A percentile compares a stretch with the other conserved stretches of the same genome.
Conservation (phyloP, 176 grass and related monocot genomes). For the Musa acuminata region DNA sequence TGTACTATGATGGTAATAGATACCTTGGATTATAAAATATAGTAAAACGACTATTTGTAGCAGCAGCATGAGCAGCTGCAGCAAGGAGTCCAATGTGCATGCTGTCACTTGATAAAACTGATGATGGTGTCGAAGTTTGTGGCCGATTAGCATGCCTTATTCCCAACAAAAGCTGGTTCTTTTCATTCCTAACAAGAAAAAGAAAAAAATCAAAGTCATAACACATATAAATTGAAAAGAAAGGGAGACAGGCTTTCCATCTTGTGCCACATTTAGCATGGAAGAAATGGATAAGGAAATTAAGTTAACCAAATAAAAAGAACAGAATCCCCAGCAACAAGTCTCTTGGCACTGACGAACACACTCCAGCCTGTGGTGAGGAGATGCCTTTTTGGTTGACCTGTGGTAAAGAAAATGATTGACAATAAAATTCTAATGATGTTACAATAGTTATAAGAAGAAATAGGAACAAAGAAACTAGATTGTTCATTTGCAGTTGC, state of each 20-base stretch:
- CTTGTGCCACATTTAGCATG: background rate
- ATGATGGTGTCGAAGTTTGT: constrained; percentile 94
- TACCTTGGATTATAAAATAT: constrained; percentile 98
- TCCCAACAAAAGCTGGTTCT: constrained; percentile 94
- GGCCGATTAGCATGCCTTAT: constrained; percentile 75
- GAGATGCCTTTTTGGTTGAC: constrained; percentile 92
- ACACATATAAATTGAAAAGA: background rate
- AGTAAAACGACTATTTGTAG: constrained; percentile 93
- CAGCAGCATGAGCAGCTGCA: constrained; percentile 94
- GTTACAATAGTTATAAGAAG: background rate
- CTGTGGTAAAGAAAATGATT: constrained; percentile 29
- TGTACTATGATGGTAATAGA: constrained; percentile 20
- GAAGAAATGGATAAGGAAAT: constrained; percentile 4
- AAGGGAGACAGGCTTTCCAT: background rate
- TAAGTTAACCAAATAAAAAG: constrained; percentile 87
- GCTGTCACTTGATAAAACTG: constrained; percentile 96
- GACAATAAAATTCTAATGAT: background rate
- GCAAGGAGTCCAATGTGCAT: constrained; percentile 99
- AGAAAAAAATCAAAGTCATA: constrained; percentile 2
- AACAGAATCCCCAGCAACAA: constrained; percentile 91
- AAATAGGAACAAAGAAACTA: background rate
- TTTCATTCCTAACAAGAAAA: constrained; percentile 69
- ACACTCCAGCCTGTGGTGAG: constrained; percentile 97
- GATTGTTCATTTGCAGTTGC: background rate
- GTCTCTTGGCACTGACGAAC: constrained; percentile 95